These are phyloP conservation scores for Acer saccharum DNA, from an alignment of 345 rosid species.

Conservation along the genomic window DNA sequence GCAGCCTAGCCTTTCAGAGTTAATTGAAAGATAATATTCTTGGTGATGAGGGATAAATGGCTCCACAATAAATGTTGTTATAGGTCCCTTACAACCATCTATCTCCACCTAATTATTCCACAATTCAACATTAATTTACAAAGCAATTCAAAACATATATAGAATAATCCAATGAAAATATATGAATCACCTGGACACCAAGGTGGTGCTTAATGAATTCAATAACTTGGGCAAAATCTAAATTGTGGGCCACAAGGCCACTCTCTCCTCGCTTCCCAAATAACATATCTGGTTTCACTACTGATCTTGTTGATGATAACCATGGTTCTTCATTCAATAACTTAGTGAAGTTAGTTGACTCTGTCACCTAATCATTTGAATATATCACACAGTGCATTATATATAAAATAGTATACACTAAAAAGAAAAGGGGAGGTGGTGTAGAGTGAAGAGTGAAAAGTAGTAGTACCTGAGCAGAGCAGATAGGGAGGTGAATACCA, in stretches of 20 bases:
- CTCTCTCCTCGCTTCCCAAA: conserved; percentile 94
- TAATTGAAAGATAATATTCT: conserved; percentile 75
- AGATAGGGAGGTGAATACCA: conserved; percentile 53
- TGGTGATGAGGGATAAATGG: conserved; percentile 86
- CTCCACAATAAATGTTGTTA: conserved; percentile 89
- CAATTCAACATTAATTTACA: background rate
- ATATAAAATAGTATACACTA: too few species aligned
- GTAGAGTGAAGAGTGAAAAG: background rate
- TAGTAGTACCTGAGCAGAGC: conserved; percentile 59
- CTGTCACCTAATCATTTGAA: conserved; percentile 52
- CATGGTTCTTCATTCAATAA: conserved; percentile 71
- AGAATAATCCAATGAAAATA: background rate
- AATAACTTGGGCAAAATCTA: conserved; percentile 91
- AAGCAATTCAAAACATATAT: background rate
- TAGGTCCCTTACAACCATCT: conserved; percentile 84
- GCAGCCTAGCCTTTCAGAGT: conserved; percentile 86
- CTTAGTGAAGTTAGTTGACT: conserved; percentile 73
- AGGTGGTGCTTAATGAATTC: conserved; percentile 81
- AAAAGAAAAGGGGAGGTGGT: too few species aligned
- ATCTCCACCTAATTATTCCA: conserved; percentile 65
- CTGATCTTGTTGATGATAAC: conserved; percentile 78
- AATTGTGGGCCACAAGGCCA: conserved; percentile 78
- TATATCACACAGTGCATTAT: too few species aligned
- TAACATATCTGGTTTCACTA: conserved; percentile 93
- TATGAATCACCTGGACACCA: conserved; percentile 63